Conservation (phyloP, 495 filamentous ascomycete species). For the Neurospora sp. region DNA sequence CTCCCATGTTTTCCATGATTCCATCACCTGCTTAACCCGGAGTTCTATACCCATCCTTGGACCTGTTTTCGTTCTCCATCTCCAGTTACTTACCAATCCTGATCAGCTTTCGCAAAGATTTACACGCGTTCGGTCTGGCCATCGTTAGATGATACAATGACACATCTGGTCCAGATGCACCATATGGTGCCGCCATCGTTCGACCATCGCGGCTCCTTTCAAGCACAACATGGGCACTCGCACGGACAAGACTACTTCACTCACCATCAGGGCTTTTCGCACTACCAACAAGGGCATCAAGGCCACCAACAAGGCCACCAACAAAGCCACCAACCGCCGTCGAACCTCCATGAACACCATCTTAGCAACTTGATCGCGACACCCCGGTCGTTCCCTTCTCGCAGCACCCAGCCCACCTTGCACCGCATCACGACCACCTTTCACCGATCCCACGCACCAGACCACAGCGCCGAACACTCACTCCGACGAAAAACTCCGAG, state of each 20-base stretch:
- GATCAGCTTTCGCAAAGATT: not conserved
- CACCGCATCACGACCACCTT: constrained; percentile 23
- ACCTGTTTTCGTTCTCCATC: not conserved
- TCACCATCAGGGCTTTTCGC: constrained; percentile 14
- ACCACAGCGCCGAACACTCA: constrained; percentile 55
- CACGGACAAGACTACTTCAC: constrained; percentile 23
- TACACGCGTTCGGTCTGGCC: not conserved
- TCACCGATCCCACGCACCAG: constrained; percentile 26
- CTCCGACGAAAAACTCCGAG: constrained; percentile 89
- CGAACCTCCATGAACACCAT: constrained; percentile 10
- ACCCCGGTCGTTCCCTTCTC: constrained; percentile 29
- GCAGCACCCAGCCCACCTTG: constrained; percentile 25
- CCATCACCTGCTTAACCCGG: not conserved
- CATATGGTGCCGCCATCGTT: constrained; percentile 36
- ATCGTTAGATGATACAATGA: not conserved
- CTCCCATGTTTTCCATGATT: not conserved
- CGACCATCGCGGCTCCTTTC: constrained; percentile 23
- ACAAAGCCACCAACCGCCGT: constrained; percentile 3
- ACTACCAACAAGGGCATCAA: constrained; percentile 7
- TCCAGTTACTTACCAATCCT: not conserved
- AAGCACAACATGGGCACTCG: constrained; percentile 1
- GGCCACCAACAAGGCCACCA: not conserved
- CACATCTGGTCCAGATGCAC: constrained; percentile 37
- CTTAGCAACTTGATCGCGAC: constrained; percentile 13
- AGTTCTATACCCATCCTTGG: not conserved